These are phyloP conservation scores for Teratosphaeria nubilosa DNA, from an alignment of 2,329 filamentous ascomycete genomes.

Conservation along the genomic window DNA sequence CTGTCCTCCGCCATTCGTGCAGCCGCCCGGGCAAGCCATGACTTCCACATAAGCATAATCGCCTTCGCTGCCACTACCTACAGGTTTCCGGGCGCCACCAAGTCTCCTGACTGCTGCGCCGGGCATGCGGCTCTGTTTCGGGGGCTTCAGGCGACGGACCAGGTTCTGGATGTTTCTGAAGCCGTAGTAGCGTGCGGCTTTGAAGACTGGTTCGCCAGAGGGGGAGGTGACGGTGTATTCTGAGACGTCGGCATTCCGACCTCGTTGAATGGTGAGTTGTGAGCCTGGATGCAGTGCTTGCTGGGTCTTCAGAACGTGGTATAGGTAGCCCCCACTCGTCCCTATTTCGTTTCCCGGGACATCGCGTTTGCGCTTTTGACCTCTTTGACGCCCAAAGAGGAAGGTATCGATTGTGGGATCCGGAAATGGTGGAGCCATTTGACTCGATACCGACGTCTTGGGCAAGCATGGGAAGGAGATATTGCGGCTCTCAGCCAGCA, in stretches of 20 bases:
- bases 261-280: constrained; percentile 58
- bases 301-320: constrained; percentile 70
- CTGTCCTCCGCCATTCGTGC: constrained; percentile 94
- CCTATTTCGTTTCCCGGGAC: constrained; percentile 47
- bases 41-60: constrained; percentile 95
- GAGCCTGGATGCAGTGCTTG: constrained; percentile 63
- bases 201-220: constrained; percentile 48
- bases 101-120: constrained; percentile 53
- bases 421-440: constrained; percentile 54
- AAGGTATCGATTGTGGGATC: constrained; percentile 61
- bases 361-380: constrained; percentile 23
- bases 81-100: constrained; percentile 30
- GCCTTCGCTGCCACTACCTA: constrained; percentile 25
- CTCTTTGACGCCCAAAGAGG: constrained; percentile 56
- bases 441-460: constrained; percentile 41
- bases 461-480: constrained; percentile 67
- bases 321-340: constrained; percentile 78
- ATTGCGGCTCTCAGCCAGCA: constrained; percentile 70
- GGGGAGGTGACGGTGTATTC: constrained; percentile 62
- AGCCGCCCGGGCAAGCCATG: constrained; percentile 98
- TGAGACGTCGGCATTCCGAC: constrained; percentile 82
- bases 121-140: constrained; percentile 66
- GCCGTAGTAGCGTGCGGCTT: constrained; percentile 85
- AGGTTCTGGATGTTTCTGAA: constrained; percentile 98
- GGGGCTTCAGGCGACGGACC: constrained; percentile 80